Percentiles rank a stretch among this genome's conserved stretches.
These are phyloP conservation scores for Penstemon davidsonii DNA, from an alignment of 257 asterid species.

Conservation along the genomic window DNA sequence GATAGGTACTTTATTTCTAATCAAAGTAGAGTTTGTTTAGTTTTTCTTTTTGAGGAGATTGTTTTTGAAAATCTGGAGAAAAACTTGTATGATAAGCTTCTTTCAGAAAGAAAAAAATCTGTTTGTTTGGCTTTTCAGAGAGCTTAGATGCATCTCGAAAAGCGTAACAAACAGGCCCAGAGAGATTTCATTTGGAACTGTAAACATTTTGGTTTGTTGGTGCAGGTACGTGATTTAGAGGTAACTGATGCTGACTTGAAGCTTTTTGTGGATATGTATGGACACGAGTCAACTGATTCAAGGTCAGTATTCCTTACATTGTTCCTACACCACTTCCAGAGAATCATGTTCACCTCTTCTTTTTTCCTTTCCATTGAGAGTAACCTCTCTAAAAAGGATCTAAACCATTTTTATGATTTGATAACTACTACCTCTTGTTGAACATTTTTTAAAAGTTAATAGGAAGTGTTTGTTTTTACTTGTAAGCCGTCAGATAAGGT, in stretches of 20 bases:
- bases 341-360: slow-evolving; percentile 10
- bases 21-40: too few species aligned
- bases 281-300: slow-evolving; percentile 61
- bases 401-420: neutral
- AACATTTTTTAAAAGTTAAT: neutral
- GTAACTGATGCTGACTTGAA: slow-evolving; percentile 58
- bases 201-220: slow-evolving; percentile 31
- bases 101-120: too few species aligned
- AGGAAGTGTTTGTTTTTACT: slow-evolving; percentile 14
- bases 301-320: slow-evolving; percentile 51
- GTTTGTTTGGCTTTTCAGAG: too few species aligned
- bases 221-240: slow-evolving; percentile 76
- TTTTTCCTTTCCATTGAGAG: neutral
- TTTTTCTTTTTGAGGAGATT: too few species aligned
- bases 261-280: slow-evolving; percentile 73
- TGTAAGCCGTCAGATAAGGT: slow-evolving; percentile 7
- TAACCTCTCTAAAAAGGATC: slow-evolving; percentile 9
- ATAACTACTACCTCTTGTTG: slow-evolving; percentile 2
- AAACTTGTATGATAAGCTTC: too few species aligned
- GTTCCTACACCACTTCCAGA: slow-evolving; percentile 12
- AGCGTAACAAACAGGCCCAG: neutral
- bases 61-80: too few species aligned
- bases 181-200: slow-evolving; percentile 21
- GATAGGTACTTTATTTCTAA: too few species aligned
- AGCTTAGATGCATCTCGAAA: neutral